phyloP scores from a whole-genome alignment of 352 stramenopile genomes.

The Globisporangium middletonii region DNA sequence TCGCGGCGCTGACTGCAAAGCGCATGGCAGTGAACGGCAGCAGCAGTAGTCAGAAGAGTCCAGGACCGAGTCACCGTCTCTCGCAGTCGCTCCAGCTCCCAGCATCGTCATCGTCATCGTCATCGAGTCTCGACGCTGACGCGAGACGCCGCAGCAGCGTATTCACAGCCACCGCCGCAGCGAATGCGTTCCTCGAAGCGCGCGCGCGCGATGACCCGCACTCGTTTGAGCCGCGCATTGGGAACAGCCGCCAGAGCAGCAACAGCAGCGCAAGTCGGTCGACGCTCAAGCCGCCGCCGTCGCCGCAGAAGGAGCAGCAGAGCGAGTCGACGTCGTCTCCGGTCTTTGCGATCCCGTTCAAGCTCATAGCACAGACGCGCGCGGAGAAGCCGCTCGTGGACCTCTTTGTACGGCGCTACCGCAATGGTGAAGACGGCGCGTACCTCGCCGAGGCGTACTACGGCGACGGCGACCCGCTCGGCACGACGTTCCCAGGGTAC shows the following conservation, averaged over 20 bases:
- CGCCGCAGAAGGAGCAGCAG: slow-evolving; percentile 14
- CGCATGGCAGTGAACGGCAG: slow-evolving; percentile 20
- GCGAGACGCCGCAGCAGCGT: slow-evolving; percentile 36
- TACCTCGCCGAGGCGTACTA: slow-evolving; percentile 75
- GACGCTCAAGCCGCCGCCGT: not conserved
- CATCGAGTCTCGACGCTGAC: slow-evolving; percentile 13
- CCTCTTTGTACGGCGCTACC: slow-evolving; percentile 70
- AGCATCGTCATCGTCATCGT: not conserved
- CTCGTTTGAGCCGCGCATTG: slow-evolving; percentile 8
- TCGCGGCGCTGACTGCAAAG: slow-evolving; percentile 29
- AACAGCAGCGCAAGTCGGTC: slow-evolving; percentile 18
- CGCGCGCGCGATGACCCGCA: slow-evolving; percentile 21
- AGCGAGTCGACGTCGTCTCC: slow-evolving; percentile 13
- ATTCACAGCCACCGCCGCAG: slow-evolving; percentile 39
- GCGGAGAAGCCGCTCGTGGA: slow-evolving; percentile 77
- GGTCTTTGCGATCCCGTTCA: slow-evolving; percentile 57
- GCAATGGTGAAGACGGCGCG: slow-evolving; percentile 66
- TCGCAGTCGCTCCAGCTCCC: not conserved
- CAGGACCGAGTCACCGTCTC: not conserved
- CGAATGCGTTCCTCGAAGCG: slow-evolving; percentile 45
- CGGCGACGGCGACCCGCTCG: slow-evolving; percentile 66
- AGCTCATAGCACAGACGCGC: slow-evolving; percentile 69
- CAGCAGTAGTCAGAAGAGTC: slow-evolving; percentile 5
- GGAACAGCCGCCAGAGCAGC: slow-evolving; percentile 23
- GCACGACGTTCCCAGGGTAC: slow-evolving; percentile 69